Evolutionary conservation across 2,329 filamentous ascomycete species (phyloP), one percentile per base, ranked within the genome.

Genomic region (Graphiopsis chlorocephala): DNA sequence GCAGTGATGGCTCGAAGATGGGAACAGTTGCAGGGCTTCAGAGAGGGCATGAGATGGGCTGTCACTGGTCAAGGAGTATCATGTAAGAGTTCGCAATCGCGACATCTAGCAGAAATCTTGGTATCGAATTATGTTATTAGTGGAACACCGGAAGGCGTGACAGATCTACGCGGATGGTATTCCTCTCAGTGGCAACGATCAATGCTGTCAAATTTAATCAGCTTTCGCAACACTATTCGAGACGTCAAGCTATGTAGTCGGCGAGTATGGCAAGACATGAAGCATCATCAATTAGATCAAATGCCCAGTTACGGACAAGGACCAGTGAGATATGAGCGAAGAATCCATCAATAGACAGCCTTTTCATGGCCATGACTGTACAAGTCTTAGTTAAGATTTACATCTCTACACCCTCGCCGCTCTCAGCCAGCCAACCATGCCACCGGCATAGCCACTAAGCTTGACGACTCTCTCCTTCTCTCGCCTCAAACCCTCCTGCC

Each of bases 341-440:
- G 38, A n/a, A 42, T 10, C 23, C n/a, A 45, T 45, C 38, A 45
- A 45, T 45, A 20, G 5, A 3, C 38, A 23, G 38, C 38, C 38
- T 20, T 45, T 20, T 12, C 38, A 20, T 14, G 50, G 26, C 50
- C n/a, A 53, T 1, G 15, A 45, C 11, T 59, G 25, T 59, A 47
- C 56, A 45, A 48, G 20, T 47, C 35, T 29, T 31, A n/a, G 29
- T 20, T 53, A 53, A 20, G n/a, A 56, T 38, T 38, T 56, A 56
- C 53, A 38, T 56, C 23, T 14, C 33, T 65, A 69, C 20, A 69
- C 68, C 38, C 69, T 65, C 8, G 68, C 69, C 11, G 69, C 69
- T 29, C 69, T 50, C 45, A 70, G 35, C 47, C 66, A 70, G 1
- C 67, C 68, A 17, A 68, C 68, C 68, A 70, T 67, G 26, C 62